Evolutionary conservation across 306 rosid species (phyloP), one percentile per base, ranked within the genome.

Genomic region (Geum urbanum): DNA sequence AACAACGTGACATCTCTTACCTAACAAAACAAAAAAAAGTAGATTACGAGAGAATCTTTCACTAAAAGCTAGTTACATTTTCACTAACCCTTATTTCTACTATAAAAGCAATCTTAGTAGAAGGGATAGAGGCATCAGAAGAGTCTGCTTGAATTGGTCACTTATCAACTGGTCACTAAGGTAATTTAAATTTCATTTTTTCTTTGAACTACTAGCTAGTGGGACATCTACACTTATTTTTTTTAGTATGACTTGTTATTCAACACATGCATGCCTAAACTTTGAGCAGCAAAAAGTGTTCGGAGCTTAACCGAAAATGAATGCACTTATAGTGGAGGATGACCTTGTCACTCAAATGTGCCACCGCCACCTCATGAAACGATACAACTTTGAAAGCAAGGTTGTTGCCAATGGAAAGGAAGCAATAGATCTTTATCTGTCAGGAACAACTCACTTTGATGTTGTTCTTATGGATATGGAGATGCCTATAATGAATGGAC

Each of bases 381-480:
- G 48, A 37, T 51, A 58, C 18, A 69, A 73, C 0, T 35, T 22
- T 15, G 77, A 79, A 8, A 47, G 18, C 39, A 59, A 70, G 5
- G 54, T 51, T 27, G 83, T 70, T 3, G 73, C 59, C 2, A 70
- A 71, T 70, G 79, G 83, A 48, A 64, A 58, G 69, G 67, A 14
- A 18, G 83, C 79, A 1, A 57, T 65, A 0, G 76, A 79, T 57
- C 76, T 75, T 9, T 73, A 49, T 55, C 74, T 62, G 8, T 71
- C 54, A 2, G 76, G 79, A 49, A 79, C 79, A 64, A 63, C 63
- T 16, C 32, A 27, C 32, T 79, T 79, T 32, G 79, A 79, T 60
- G 66, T 79, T 64, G 71, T 75, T 72, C 67, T 75, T 50, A 79
- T 79, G 71, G 83, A 79, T 40, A 18, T 60, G 67, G 80, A 75